These are phyloP conservation scores for Rhodotorula sphaerocarpa DNA, from an alignment of 768 basidiomycete species.

Conservation along the genomic window DNA sequence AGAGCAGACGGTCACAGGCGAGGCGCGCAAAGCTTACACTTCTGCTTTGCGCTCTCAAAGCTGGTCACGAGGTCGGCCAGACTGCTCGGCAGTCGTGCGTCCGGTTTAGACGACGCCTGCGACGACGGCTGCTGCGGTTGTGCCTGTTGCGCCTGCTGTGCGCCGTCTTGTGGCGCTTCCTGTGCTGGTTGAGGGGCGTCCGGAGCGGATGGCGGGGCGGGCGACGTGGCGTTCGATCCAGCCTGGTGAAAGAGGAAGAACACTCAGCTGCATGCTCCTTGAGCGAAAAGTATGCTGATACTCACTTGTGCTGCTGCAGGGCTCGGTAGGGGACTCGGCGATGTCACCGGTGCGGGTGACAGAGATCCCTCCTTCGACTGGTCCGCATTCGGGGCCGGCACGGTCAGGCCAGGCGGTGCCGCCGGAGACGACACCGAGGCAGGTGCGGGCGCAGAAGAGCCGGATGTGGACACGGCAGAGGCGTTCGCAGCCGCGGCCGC, in stretches of 20 bases:
- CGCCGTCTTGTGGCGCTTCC: not conserved
- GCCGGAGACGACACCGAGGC: not conserved
- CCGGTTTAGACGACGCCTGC: constrained; percentile 7
- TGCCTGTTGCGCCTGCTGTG: constrained; percentile 1
- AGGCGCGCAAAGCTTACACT: constrained; percentile 52
- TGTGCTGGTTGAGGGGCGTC: constrained; percentile 4
- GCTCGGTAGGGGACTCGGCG: no score
- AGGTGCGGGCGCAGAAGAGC: not conserved
- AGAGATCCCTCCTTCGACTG: no score
- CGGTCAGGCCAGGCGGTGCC: not conserved
- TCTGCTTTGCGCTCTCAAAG: constrained; percentile 93
- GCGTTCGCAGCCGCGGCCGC: constrained; percentile 65
- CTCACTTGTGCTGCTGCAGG: no score
- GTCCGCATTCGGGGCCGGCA: no score
- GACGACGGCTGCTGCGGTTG: constrained; percentile 6
- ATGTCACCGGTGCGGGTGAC: no score
- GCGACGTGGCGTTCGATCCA: constrained; percentile 30
- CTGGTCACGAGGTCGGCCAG: constrained; percentile 86
- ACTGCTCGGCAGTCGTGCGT: constrained; percentile 61
- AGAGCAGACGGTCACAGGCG: no score
- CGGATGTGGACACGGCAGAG: not conserved
- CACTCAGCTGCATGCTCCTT: no score
- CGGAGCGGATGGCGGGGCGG: constrained; percentile 2
- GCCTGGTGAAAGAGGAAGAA: not conserved
- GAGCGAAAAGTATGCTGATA: no score